Percentiles rank a stretch among this genome's conserved stretches.
phyloP scores from a whole-genome alignment of 1,139 yeast species.

The Saccharomyces pastorianus region DNA sequence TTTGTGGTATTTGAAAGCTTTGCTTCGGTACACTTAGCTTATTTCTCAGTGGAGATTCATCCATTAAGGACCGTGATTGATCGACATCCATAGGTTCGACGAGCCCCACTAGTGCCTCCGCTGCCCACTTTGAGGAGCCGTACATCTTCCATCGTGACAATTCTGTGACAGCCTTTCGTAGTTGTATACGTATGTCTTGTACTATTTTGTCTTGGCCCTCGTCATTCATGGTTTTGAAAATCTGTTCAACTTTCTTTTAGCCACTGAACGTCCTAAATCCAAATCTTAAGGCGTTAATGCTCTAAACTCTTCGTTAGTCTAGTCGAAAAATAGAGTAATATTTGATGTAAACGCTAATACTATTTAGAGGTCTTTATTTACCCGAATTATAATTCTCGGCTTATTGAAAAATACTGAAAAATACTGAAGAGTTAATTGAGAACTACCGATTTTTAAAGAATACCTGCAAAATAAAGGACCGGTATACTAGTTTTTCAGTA shows the following conservation, averaged over 20 bases:
- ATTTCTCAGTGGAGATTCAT: slow-evolving; percentile 10
- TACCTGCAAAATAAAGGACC: no score
- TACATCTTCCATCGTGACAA: slow-evolving; percentile 46
- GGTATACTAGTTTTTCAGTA: not conserved
- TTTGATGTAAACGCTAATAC: no score
- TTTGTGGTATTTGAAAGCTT: not conserved
- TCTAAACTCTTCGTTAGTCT: not conserved
- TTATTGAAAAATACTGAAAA: not conserved
- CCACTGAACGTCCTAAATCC: not conserved
- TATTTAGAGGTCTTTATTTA: not conserved
- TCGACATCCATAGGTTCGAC: slow-evolving; percentile 10
- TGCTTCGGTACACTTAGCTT: slow-evolving; percentile 2
- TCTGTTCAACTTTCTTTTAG: not conserved
- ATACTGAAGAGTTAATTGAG: no score
- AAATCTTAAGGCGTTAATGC: not conserved
- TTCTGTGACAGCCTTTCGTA: slow-evolving; percentile 35
- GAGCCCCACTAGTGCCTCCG: slow-evolving; percentile 64
- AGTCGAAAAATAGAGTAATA: not conserved
- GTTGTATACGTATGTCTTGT: slow-evolving; percentile 28
- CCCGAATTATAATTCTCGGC: not conserved
- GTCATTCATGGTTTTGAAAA: not conserved
- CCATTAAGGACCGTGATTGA: slow-evolving; percentile 10
- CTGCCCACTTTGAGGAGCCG: slow-evolving; percentile 74
- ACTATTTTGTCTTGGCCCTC: slow-evolving; percentile 6
- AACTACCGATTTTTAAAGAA: no score